Conservation (phyloP, 192 early-diverging fungal genomes). For the Coemansia sp. region DNA sequence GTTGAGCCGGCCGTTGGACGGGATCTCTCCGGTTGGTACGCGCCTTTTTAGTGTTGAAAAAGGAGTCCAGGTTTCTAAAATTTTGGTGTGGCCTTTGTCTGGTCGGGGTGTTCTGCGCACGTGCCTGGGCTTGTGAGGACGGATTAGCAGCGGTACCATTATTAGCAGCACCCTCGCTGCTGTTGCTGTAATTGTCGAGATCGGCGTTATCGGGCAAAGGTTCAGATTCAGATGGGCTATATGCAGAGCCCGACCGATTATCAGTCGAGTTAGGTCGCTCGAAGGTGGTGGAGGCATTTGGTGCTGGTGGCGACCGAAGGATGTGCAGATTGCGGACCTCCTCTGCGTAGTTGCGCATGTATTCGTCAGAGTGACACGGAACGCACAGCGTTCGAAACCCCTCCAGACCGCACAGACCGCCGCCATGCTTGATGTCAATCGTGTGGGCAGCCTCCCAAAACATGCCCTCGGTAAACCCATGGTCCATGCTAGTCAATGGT, state of each 20-base stretch:
- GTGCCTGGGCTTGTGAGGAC: neutral
- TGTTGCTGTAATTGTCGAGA: neutral
- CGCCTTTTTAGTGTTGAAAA: neutral
- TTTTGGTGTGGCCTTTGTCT: neutral
- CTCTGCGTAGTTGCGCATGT: conserved; percentile 36
- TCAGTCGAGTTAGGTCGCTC: too few relatives aligned
- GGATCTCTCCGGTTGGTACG: neutral
- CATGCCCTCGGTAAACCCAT: conserved; percentile 43
- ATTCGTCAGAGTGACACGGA: conserved; percentile 44
- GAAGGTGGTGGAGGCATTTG: neutral
- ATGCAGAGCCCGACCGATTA: too few relatives aligned
- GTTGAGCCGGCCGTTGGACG: neutral
- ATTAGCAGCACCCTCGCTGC: neutral
- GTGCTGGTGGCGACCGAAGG: conserved; percentile 17
- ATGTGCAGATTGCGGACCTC: conserved; percentile 22
- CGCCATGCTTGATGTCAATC: conserved; percentile 48
- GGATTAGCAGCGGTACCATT: neutral
- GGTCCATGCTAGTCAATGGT: conserved; percentile 32
- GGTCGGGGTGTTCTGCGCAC: conserved; percentile 22
- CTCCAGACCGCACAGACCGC: conserved; percentile 50
- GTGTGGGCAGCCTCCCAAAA: conserved; percentile 55
- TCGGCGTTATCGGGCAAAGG: too few relatives aligned
- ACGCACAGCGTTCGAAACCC: conserved; percentile 51
- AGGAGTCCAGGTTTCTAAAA: neutral
- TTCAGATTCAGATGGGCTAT: too few relatives aligned